A percentile compares a stretch with the other conserved stretches of the same genome.
These are phyloP conservation scores for Kalaharituber pfeilii DNA, from an alignment of 2,329 filamentous ascomycete genomes.

Conservation along the genomic window DNA sequence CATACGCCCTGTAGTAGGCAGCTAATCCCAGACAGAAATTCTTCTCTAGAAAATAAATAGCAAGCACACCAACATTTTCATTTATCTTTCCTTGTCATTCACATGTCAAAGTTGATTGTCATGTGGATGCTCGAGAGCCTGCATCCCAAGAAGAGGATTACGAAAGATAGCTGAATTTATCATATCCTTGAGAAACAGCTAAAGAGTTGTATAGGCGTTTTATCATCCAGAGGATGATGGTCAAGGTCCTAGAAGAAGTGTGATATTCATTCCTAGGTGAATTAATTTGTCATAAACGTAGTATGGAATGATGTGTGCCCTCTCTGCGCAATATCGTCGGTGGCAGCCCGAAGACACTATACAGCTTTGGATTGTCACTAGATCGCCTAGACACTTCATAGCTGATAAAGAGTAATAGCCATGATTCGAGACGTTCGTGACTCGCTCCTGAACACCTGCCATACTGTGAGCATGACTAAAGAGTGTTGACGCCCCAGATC, in stretches of 20 bases:
- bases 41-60: background rate
- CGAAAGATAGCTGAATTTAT: too few species aligned
- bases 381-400: too few species aligned
- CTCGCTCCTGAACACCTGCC: background rate
- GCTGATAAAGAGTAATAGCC: too few species aligned
- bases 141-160: background rate
- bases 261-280: too few species aligned
- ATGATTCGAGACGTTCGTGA: background rate
- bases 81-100: too few species aligned
- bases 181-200: too few species aligned
- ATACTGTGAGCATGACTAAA: background rate
- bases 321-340: background rate
- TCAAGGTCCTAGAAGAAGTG: too few species aligned
- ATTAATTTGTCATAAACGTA: too few species aligned
- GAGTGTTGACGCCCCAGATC: background rate
- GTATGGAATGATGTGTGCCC: background rate
- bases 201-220: too few species aligned
- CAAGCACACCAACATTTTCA: too few species aligned
- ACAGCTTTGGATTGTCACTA: background rate
- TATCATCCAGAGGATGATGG: too few species aligned
- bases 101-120: background rate
- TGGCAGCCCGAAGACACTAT: background rate
- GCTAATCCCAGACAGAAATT: background rate
- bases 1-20: background rate
- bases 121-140: background rate